Evolutionary conservation across 2,329 filamentous ascomycete genomes (phyloP).

Genomic region (Podosphaera fusca): DNA sequence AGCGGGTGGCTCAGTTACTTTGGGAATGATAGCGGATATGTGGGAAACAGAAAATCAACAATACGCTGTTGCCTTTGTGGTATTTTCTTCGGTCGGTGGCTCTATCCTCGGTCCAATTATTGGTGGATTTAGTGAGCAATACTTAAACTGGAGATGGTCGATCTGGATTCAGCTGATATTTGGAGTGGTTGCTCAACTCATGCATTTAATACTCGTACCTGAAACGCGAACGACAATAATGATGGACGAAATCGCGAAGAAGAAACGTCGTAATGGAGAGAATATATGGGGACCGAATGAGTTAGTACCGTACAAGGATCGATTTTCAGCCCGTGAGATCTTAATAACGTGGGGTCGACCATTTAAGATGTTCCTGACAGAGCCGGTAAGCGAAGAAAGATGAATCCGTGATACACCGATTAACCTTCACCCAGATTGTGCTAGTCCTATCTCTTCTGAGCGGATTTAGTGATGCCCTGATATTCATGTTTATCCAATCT

Average conservation of each 20-base stretch:
- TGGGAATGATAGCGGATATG: constrained; percentile 55
- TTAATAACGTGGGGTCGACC: constrained; percentile 35
- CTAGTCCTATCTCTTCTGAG: constrained; percentile 44
- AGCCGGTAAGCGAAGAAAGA: constrained; percentile 23
- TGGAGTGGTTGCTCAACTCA: constrained; percentile 40
- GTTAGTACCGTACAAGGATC: constrained; percentile 33
- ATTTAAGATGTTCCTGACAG: constrained; percentile 50
- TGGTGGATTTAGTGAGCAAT: constrained; percentile 51
- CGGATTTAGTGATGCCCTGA: constrained; percentile 51
- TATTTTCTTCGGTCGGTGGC: constrained; percentile 59
- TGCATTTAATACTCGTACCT: constrained; percentile 48
- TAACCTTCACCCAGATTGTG: constrained; percentile 27
- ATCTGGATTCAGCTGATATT: constrained; percentile 77
- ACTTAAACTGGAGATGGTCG: constrained; percentile 47
- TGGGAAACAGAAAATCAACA: constrained; percentile 50
- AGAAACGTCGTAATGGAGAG: constrained; percentile 36
- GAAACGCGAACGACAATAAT: constrained; percentile 58
- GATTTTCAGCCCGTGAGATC: constrained; percentile 35
- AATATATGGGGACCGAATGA: constrained; percentile 49
- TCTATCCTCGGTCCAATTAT: constrained; percentile 56
- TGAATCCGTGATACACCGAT: background rate
- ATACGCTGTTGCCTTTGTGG: constrained; percentile 52
- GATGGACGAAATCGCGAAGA: constrained; percentile 60
- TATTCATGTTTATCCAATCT: constrained; percentile 57
- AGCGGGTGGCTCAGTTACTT: constrained; percentile 48